Conservation (phyloP, 768 basidiomycete genomes). For the Exsudoporus frostii region DNA sequence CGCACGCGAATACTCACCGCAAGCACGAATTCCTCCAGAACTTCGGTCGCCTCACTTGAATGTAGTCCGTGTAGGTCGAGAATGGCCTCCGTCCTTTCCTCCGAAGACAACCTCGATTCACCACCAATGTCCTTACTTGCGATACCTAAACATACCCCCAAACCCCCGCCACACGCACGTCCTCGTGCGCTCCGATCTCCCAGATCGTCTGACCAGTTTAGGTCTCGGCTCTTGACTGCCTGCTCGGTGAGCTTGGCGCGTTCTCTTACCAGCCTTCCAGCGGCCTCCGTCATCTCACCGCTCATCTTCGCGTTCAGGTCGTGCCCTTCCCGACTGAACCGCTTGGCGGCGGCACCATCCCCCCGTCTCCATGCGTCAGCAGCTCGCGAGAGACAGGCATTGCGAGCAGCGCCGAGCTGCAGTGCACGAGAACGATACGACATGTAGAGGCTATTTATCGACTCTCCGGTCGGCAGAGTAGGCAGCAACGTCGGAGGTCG, state of each 20-base stretch:
- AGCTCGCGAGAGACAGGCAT: constrained; percentile 90
- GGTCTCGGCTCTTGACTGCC: constrained; percentile 68
- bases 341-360: constrained; percentile 93
- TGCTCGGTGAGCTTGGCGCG: constrained; percentile 72
- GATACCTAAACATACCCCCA: constrained; percentile 88
- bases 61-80: constrained; percentile 94
- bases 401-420: constrained; percentile 89
- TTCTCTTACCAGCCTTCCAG: constrained; percentile 80
- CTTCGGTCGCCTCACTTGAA: constrained; percentile 88
- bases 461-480: constrained; percentile 81
- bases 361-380: constrained; percentile 96
- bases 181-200: constrained; percentile 75
- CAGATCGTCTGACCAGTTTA: constrained; percentile 79
- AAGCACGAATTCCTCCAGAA: constrained; percentile 84
- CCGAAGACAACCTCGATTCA: constrained; percentile 59
- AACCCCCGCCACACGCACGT: constrained; percentile 69
- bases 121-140: constrained; percentile 55
- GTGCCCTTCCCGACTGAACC: constrained; percentile 91
- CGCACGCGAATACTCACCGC: constrained; percentile 53
- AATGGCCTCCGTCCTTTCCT: constrained; percentile 86
- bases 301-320: constrained; percentile 92
- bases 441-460: constrained; percentile 82
- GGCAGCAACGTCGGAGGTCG: constrained; percentile 82
- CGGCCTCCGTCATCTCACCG: constrained; percentile 80
- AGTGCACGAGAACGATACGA: constrained; percentile 82